Percentiles rank a stretch among this genome's conserved stretches.
These are phyloP conservation scores for Xylaria hypoxylon DNA, from an alignment of 2,329 filamentous ascomycete species.

Conservation along the genomic window DNA sequence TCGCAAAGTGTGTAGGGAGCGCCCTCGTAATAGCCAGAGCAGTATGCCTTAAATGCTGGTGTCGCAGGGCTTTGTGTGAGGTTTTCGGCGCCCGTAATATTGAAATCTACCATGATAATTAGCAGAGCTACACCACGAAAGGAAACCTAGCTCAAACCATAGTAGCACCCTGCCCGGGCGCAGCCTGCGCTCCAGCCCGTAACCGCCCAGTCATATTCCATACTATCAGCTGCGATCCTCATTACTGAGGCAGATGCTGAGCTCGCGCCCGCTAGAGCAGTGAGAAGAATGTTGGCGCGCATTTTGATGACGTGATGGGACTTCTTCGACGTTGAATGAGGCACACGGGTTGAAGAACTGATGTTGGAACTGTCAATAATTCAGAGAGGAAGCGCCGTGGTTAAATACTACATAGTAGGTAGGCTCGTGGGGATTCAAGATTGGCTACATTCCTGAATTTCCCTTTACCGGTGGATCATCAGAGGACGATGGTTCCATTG, in stretches of 20 bases:
- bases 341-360: conserved; percentile 1
- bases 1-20: conserved; percentile 47
- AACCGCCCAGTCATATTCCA: conserved; percentile 47
- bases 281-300: conserved; percentile 45
- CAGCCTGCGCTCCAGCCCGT: conserved; percentile 46
- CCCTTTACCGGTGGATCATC: conserved; percentile 32
- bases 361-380: not conserved
- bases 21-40: conserved; percentile 47
- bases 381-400: conserved; percentile 4
- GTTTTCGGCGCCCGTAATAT: conserved; percentile 49
- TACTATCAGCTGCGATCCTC: conserved; percentile 38
- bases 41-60: conserved; percentile 51
- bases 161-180: conserved; percentile 40
- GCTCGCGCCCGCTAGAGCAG: conserved; percentile 42
- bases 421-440: conserved; percentile 5
- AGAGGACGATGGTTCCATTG: conserved; percentile 38
- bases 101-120: conserved; percentile 45
- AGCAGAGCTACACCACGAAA: conserved; percentile 33
- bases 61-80: conserved; percentile 41
- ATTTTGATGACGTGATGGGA: conserved; percentile 41
- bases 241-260: conserved; percentile 42
- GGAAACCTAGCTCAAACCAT: conserved; percentile 41
- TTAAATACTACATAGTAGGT: conserved; percentile 34
- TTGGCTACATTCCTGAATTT: conserved; percentile 33
- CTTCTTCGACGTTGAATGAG: conserved; percentile 3